Evolutionary conservation across 78 protist species (phyloP).

Genomic region (Creolimax fragrantissima): DNA sequence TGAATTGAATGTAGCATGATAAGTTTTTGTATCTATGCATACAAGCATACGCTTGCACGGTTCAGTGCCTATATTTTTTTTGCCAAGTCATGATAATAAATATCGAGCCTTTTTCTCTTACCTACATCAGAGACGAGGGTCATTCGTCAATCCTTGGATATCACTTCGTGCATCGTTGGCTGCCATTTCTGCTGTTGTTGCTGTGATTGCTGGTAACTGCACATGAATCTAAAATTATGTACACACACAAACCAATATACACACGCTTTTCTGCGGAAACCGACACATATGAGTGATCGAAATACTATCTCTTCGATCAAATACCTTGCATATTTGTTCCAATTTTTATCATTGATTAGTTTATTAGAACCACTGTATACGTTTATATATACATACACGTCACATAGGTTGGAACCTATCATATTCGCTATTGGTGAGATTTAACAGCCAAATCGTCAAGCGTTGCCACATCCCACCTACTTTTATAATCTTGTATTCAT

Average conservation of each 20-base stretch:
- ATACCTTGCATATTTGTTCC: neutral
- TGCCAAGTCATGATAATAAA: too few relatives aligned
- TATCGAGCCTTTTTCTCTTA: neutral
- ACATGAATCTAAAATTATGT: too few relatives aligned
- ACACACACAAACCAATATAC: too few relatives aligned
- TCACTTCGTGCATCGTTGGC: neutral
- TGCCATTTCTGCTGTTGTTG: neutral
- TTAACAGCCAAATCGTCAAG: too few relatives aligned
- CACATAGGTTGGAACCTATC: neutral
- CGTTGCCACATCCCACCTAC: neutral
- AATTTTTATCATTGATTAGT: neutral
- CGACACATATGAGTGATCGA: too few relatives aligned
- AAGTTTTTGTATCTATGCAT: neutral
- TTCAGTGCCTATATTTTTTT: too few relatives aligned
- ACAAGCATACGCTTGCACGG: too few relatives aligned
- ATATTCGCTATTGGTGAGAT: too few relatives aligned
- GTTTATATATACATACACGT: neutral
- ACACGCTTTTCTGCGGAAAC: too few relatives aligned
- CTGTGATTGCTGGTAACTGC: neutral
- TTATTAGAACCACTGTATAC: neutral
- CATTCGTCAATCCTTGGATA: neutral
- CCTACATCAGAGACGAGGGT: neutral
- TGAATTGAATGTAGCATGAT: neutral
- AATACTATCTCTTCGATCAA: neutral
- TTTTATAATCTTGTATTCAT: too few relatives aligned